phyloP scores from a whole-genome alignment of 1,139 yeast genomes.

The Pneumocystis oryctolagi region DNA sequence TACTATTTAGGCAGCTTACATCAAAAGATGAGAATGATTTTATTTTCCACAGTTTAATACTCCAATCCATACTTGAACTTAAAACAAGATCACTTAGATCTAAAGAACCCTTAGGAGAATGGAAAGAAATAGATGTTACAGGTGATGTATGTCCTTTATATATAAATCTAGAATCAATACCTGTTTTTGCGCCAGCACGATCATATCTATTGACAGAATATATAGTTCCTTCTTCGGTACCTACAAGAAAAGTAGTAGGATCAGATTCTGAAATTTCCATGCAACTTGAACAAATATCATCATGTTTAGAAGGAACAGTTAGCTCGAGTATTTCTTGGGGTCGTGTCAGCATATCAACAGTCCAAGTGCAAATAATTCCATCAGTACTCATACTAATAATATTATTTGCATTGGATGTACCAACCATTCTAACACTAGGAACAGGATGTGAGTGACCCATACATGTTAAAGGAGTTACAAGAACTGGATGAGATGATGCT shows the following conservation, averaged over 20 bases:
- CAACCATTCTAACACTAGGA: slow-evolving; percentile 26
- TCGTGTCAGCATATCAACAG: slow-evolving; percentile 31
- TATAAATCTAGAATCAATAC: slow-evolving; percentile 21
- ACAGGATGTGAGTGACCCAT: slow-evolving; percentile 33
- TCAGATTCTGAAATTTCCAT: slow-evolving; percentile 24
- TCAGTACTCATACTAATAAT: slow-evolving; percentile 33
- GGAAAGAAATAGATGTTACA: slow-evolving; percentile 25
- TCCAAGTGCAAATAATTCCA: slow-evolving; percentile 36
- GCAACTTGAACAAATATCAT: slow-evolving; percentile 13
- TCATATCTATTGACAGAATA: slow-evolving; percentile 30
- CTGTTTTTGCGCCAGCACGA: slow-evolving; percentile 25
- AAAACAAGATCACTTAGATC: slow-evolving; percentile 25
- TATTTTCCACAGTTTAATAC: slow-evolving; percentile 28
- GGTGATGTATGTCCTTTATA: slow-evolving; percentile 28
- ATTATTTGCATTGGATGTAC: slow-evolving; percentile 24
- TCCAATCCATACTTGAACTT: slow-evolving; percentile 31
- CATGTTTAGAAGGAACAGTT: slow-evolving; percentile 16
- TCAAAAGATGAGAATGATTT: slow-evolving; percentile 9
- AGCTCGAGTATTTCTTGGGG: slow-evolving; percentile 21
- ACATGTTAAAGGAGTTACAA: slow-evolving; percentile 22
- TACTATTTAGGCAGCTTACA: not conserved
- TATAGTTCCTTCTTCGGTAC: slow-evolving; percentile 36
- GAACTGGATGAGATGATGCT: slow-evolving; percentile 21
- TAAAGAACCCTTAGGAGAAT: slow-evolving; percentile 21
- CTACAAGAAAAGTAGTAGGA: slow-evolving; percentile 29